phyloP scores from a whole-genome alignment of 1,139 yeast species.

The Yamadazyma atmosphaerica region DNA sequence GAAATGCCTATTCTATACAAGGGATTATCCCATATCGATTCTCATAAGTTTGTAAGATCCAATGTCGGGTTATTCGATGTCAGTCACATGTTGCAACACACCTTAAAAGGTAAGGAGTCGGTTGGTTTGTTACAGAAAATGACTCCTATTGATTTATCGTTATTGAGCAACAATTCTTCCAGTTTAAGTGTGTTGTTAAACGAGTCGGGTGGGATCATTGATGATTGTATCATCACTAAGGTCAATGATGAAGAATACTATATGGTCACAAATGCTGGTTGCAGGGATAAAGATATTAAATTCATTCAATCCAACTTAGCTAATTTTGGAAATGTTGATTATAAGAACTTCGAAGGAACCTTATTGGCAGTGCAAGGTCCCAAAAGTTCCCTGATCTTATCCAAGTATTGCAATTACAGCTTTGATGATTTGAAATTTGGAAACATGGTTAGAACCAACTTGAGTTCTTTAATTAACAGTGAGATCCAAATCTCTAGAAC shows the following conservation, averaged over 20 bases:
- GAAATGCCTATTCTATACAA: constrained; percentile 91
- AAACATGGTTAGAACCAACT: constrained; percentile 44
- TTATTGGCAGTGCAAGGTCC: constrained; percentile 94
- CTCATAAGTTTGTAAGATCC: constrained; percentile 90
- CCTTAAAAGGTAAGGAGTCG: constrained; percentile 66
- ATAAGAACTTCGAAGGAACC: constrained; percentile 70
- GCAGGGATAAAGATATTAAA: constrained; percentile 74
- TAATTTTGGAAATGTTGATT: constrained; percentile 49
- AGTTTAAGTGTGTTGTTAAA: constrained; percentile 81
- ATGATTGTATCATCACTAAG: constrained; percentile 89
- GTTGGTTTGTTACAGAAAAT: constrained; percentile 70
- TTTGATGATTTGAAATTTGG: constrained; percentile 74
- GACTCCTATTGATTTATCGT: constrained; percentile 79
- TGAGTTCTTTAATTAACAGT: constrained; percentile 43
- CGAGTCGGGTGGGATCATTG: constrained; percentile 78
- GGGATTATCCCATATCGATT: constrained; percentile 82
- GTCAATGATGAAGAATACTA: constrained; percentile 76
- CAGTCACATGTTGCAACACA: constrained; percentile 95
- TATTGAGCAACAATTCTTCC: constrained; percentile 57
- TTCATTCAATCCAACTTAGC: constrained; percentile 58
- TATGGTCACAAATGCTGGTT: constrained; percentile 97
- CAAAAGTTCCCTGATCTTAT: constrained; percentile 62
- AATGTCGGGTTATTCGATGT: constrained; percentile 94
- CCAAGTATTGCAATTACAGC: constrained; percentile 60
- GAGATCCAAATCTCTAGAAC: constrained; percentile 81